Evolutionary conservation across 2,329 filamentous ascomycete species (phyloP).

Genomic region (Trichoderma harzianum): DNA sequence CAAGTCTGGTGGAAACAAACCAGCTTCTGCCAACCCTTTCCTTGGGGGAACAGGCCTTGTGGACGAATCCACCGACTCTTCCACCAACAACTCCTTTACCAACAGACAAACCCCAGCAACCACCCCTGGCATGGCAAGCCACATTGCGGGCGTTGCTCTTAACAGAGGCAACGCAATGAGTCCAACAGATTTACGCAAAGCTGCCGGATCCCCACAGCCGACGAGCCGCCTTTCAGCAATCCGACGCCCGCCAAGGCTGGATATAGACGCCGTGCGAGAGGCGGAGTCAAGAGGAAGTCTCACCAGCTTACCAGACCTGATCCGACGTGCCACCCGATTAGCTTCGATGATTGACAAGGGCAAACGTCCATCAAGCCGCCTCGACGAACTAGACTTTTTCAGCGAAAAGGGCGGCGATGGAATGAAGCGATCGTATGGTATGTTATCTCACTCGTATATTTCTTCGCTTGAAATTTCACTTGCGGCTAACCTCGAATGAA

Average conservation of each 20-base stretch:
- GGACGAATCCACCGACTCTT: slow-evolving; percentile 43
- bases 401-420: slow-evolving; percentile 38
- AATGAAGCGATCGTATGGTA: slow-evolving; percentile 42
- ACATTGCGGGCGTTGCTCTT: slow-evolving; percentile 37
- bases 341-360: slow-evolving; percentile 87
- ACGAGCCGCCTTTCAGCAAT: slow-evolving; percentile 52
- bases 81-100: slow-evolving; percentile 41
- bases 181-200: slow-evolving; percentile 33
- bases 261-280: slow-evolving; percentile 77
- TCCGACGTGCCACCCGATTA: slow-evolving; percentile 79
- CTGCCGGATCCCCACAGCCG: slow-evolving; percentile 29
- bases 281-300: slow-evolving; percentile 84
- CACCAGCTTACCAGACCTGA: slow-evolving; percentile 88
- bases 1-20: not conserved
- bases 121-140: slow-evolving; percentile 19
- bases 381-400: slow-evolving; percentile 52
- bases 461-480: not conserved
- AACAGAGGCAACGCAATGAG: slow-evolving; percentile 50
- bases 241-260: slow-evolving; percentile 66
- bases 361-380: slow-evolving; percentile 57
- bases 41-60: slow-evolving; percentile 34
- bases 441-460: slow-evolving; percentile 18
- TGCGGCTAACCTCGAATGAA: not conserved
- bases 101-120: slow-evolving; percentile 21
- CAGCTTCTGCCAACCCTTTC: slow-evolving; percentile 3